Evolutionary conservation across 2,329 filamentous ascomycete genomes (phyloP), one percentile per base, ranked within the genome.

Genomic region (Xylaria sp.): DNA sequence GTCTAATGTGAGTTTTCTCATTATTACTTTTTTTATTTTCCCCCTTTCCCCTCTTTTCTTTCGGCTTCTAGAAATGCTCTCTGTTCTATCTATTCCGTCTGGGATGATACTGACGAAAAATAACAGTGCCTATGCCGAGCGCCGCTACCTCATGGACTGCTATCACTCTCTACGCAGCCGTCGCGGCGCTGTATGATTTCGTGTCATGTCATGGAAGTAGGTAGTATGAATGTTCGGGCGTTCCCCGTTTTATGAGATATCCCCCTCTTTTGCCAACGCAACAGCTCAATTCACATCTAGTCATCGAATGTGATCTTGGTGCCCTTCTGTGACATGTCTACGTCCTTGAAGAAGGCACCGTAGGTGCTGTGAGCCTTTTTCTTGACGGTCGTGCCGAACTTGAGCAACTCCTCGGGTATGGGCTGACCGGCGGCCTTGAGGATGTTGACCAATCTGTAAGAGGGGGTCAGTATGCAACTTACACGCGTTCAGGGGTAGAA

Each of bases 361-460:
- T 97, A 99, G 52, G 90, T 89, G 70, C 92, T 90, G 77, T 99
- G 94, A 53, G 87, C 84, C 91, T 97, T 97, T 85, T 96, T 97
- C 85, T 97, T 99, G 55, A 99, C 94, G 0, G 93, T 97, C 19
- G 92, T 96, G 69, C 94, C 94, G 68, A 97, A 99, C 77, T 96
- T 97, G 74, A 97, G 80, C 44, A 99, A 79, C 30, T 91, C 89
- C 49, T 96, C 91, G 2, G 94, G 94, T 0, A 99, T 91, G 10
- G 86, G 82, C 76, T 99, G 94, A 66, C 91, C 91, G 23, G 94
- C 92, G n/a, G 87, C 90, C 76, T 90, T 95, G 63, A 99, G 84
- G 58, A 99, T 92, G 73, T 97, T 97, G 78, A 97, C 89, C 68
- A 99, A 79, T 8, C 89, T 92, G 67, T 13, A 50, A 58, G 44